Percentiles rank a stretch among this genome's conserved stretches.
Evolutionary conservation across 2,329 filamentous ascomycete genomes (phyloP).

Genomic region (Clonostachys chloroleuca): DNA sequence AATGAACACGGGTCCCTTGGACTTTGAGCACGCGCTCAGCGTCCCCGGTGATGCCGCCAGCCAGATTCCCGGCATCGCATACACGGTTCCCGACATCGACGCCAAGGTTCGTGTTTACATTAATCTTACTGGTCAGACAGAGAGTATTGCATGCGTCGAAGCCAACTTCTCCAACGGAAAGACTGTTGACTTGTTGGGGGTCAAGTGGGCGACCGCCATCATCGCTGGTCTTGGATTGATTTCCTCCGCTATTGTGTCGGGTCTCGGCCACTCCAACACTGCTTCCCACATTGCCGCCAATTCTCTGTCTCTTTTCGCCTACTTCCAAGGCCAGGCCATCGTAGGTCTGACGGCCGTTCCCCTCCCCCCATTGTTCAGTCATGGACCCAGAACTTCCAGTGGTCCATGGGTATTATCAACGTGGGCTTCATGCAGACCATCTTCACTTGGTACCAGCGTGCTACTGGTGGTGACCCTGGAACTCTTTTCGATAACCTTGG

Average conservation of each 20-base stretch:
- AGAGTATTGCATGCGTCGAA: slow-evolving; percentile 79
- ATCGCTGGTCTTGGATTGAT: slow-evolving; percentile 81
- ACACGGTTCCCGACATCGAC: slow-evolving; percentile 86
- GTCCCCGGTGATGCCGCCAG: slow-evolving; percentile 53
- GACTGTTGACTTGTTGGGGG: slow-evolving; percentile 82
- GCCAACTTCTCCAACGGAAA: slow-evolving; percentile 86
- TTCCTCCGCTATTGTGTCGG: slow-evolving; percentile 84
- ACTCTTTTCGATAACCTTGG: slow-evolving; percentile 71
- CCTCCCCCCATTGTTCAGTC: slow-evolving; percentile 84
- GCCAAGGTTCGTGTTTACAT: slow-evolving; percentile 79
- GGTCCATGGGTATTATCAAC: slow-evolving; percentile 94
- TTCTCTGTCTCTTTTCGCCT: slow-evolving; percentile 87
- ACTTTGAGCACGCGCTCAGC: slow-evolving; percentile 65
- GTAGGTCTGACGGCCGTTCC: slow-evolving; percentile 78
- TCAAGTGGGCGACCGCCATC: slow-evolving; percentile 85
- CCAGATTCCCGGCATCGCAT: slow-evolving; percentile 77
- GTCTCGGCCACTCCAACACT: slow-evolving; percentile 87
- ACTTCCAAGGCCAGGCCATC: slow-evolving; percentile 93
- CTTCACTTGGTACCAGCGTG: slow-evolving; percentile 92
- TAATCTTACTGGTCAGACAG: slow-evolving; percentile 58
- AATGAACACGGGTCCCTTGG: slow-evolving; percentile 81
- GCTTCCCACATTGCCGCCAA: slow-evolving; percentile 93
- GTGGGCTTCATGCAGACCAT: slow-evolving; percentile 84
- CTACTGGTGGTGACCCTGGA: slow-evolving; percentile 82
- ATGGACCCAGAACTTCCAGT: slow-evolving; percentile 97